Percentiles rank a stretch among this genome's conserved stretches.
These are phyloP conservation scores for Nicotiana attenuata DNA, from an alignment of 257 asterid species.

Conservation along the genomic window DNA sequence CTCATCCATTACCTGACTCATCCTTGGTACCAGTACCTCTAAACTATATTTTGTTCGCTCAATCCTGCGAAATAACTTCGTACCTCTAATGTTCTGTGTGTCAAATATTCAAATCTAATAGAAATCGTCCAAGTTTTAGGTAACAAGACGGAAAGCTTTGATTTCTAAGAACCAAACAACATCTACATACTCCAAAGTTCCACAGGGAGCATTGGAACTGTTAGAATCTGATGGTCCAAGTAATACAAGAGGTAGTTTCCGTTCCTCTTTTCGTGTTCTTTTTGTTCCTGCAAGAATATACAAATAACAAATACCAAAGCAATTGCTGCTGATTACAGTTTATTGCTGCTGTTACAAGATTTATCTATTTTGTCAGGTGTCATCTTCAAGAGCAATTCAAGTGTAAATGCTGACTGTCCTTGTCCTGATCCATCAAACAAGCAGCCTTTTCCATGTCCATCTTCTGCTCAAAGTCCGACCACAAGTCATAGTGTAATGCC, in stretches of 20 bases:
- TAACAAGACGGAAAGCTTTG: slow-evolving; percentile 1
- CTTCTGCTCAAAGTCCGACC: not conserved
- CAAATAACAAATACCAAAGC: not conserved
- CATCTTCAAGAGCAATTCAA: not conserved
- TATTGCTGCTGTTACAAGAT: not conserved
- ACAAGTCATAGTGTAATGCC: not conserved
- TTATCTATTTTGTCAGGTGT: slow-evolving; percentile 14
- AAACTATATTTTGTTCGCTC: not conserved
- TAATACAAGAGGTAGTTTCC: not conserved
- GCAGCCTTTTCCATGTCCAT: not conserved
- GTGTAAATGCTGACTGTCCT: not conserved
- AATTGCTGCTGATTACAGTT: not conserved
- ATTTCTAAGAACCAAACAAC: slow-evolving; percentile 2
- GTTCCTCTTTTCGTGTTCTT: too few relatives aligned
- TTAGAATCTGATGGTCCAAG: not conserved
- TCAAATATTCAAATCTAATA: not conserved
- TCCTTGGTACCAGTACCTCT: too few relatives aligned
- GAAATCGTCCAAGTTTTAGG: not conserved
- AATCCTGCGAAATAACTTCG: not conserved
- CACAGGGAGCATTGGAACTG: not conserved
- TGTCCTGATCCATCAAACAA: not conserved
- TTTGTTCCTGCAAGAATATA: not conserved
- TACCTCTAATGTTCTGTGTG: not conserved
- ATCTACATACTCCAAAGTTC: not conserved
- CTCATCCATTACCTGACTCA: not conserved